Conservation (phyloP, 1,139 yeast species). For the Candida tunisiensis region DNA sequence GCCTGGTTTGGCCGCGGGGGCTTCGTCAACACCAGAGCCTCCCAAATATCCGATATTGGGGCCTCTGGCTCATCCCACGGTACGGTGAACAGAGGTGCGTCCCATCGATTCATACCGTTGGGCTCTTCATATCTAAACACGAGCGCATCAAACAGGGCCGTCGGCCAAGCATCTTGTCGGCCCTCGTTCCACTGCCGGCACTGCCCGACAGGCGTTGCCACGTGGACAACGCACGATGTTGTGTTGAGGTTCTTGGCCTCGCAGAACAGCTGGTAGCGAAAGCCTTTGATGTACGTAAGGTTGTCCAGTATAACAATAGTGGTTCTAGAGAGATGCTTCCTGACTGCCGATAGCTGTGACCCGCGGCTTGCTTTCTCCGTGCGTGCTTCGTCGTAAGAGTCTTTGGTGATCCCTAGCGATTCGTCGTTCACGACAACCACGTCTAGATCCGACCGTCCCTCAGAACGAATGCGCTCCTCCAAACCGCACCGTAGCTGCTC, state of each 20-base stretch:
- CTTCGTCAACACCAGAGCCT: conserved; percentile 41
- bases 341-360: conserved; percentile 74
- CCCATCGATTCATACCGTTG: conserved; percentile 77
- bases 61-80: conserved; percentile 37
- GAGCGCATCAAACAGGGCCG: conserved; percentile 46
- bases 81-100: conserved; percentile 70
- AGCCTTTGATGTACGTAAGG: conserved; percentile 84
- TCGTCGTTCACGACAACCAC: conserved; percentile 68
- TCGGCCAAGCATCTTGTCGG: conserved; percentile 40
- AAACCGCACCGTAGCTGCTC: conserved; percentile 31
- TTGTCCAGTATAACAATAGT: conserved; percentile 75
- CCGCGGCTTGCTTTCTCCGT: conserved; percentile 76
- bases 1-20: conserved; percentile 30
- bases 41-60: conserved; percentile 61
- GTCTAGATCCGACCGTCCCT: conserved; percentile 32
- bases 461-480: conserved; percentile 29
- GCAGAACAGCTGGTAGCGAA: conserved; percentile 82
- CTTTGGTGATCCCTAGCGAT: conserved; percentile 51
- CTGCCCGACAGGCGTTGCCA: conserved; percentile 45
- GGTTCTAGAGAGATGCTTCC: conserved; percentile 52
- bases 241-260: conserved; percentile 80
- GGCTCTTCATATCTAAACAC: conserved; percentile 92
- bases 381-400: conserved; percentile 30
- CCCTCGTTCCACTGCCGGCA: conserved; percentile 46
- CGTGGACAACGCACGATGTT: conserved; percentile 70